Base-by-base conservation (phyloP, 352 stramenopile species). In the Blastocystis hominis region DNA sequence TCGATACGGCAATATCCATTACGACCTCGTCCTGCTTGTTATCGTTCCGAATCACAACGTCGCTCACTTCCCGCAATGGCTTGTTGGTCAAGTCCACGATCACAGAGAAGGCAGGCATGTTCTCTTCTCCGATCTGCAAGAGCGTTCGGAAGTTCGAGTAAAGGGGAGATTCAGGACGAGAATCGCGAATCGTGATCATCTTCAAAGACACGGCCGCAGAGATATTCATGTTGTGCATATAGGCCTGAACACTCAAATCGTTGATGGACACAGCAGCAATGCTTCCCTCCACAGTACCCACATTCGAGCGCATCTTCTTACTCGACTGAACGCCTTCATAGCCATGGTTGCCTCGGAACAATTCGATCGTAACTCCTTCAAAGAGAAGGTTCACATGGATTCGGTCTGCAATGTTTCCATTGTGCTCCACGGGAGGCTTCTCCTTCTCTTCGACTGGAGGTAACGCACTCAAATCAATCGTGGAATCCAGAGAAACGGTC, bases 221-320 rank as follows among this genome's bases (percentile, higher is more conserved):
- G 55, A 84, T 84, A 15, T 84, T 53, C 72, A 84, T 84, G 56
- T 84, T 84, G 55, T 84, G 72, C 38, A 68, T 68, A 40, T 84
- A 84, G 5, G 72, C 72, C 30, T 50, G 20, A 13, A 84, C 42
- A 34, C 47, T 61, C 53, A 84, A 53, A 34, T 84, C 72, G 24
- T 84, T 42, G 17, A 84, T 69, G 20, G 53, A 56, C 9, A 84
- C 30, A 2, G 55, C 72, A 15, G 72, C 72, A 0, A 84, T 47
- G 34, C 46, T 66, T 44, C 72, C 72, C 44, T 84, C 72, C n/a
- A 84, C 50, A 38, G 72, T 64, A 38, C 72, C 72, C 3, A 68
- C 47, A 38, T 84, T 64, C 24, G 30, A 20, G 3, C 46, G 6
- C 72, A 84, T 84, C n/a, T 63, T 53, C 36, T 44, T 66, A 13